Evolutionary conservation across 2,329 filamentous ascomycete genomes (phyloP).

Genomic region (Fusarium temperatum): DNA sequence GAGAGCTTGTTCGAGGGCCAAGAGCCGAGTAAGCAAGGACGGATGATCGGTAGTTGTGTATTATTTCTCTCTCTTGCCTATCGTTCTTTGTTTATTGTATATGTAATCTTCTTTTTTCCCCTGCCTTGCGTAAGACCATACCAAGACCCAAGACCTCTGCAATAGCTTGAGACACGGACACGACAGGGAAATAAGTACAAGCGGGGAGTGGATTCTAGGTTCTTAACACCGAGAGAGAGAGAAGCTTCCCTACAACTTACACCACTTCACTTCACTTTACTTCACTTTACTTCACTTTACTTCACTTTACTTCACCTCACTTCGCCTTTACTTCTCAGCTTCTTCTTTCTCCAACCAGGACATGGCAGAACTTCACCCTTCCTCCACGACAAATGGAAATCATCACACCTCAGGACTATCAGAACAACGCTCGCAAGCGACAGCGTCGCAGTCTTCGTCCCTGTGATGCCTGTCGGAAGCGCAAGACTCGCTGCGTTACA

Average conservation of each 20-base stretch:
- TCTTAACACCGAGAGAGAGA: background rate
- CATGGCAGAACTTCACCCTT: background rate
- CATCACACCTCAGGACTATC: slow-evolving; percentile 46
- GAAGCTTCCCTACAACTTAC: background rate
- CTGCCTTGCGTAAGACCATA: slow-evolving; percentile 6
- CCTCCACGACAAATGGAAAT: slow-evolving; percentile 42
- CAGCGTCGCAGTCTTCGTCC: slow-evolving; percentile 43
- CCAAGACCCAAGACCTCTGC: slow-evolving; percentile 1
- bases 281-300: background rate
- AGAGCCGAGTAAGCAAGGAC: slow-evolving; percentile 1
- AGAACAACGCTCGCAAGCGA: slow-evolving; percentile 42
- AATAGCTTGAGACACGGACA: slow-evolving; percentile 20
- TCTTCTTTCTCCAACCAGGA: background rate
- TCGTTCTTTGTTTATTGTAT: background rate
- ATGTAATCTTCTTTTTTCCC: background rate
- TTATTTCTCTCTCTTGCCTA: background rate
- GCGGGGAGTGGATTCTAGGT: slow-evolving; percentile 4
- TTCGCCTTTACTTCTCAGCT: background rate
- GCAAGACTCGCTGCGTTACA: slow-evolving; percentile 47
- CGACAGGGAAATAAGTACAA: slow-evolving; percentile 11
- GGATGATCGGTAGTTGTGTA: slow-evolving; percentile 9
- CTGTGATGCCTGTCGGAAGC: slow-evolving; percentile 47
- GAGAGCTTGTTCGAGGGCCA: slow-evolving; percentile 17
- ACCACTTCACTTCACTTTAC: background rate
- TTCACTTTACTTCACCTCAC: background rate